Conservation (phyloP, 148 eudicot genomes). For the Silene latifolia region DNA sequence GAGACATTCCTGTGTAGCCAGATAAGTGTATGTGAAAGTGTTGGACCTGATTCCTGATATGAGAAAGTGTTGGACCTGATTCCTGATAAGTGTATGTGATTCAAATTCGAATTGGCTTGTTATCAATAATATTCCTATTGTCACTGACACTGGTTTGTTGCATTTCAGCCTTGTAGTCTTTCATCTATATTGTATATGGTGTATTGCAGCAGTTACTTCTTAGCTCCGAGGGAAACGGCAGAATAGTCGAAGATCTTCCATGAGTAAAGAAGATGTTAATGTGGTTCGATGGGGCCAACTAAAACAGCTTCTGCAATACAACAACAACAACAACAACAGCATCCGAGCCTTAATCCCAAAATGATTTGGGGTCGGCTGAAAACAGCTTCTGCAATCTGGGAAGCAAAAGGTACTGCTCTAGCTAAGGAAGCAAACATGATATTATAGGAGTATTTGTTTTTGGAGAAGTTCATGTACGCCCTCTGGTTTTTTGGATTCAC, state of each 20-base stretch:
- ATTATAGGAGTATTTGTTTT: background rate
- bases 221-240: slow-evolving; percentile 80
- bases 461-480: background rate
- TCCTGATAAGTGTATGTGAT: slow-evolving; percentile 73
- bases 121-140: background rate
- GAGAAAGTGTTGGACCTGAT: slow-evolving; percentile 84
- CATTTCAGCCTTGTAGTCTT: slow-evolving; percentile 4
- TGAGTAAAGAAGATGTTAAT: slow-evolving; percentile 49
- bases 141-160: background rate
- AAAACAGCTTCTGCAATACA: slow-evolving; percentile 51
- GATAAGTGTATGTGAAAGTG: slow-evolving; percentile 96
- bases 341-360: too few species aligned
- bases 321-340: too few species aligned
- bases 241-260: slow-evolving; percentile 55
- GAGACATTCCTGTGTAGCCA: slow-evolving; percentile 52
- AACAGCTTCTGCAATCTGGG: too few species aligned
- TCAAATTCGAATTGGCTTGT: background rate
- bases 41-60: too few species aligned
- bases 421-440: slow-evolving; percentile 1
- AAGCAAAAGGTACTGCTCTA: slow-evolving; percentile 57
- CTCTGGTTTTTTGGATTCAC: background rate
- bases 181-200: slow-evolving; percentile 4
- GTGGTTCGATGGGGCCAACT: slow-evolving; percentile 67
- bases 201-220: slow-evolving; percentile 62
- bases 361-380: too few species aligned